These are phyloP conservation scores for Canavalia gladiata DNA, from an alignment of 306 rosid species.

Conservation along the genomic window DNA sequence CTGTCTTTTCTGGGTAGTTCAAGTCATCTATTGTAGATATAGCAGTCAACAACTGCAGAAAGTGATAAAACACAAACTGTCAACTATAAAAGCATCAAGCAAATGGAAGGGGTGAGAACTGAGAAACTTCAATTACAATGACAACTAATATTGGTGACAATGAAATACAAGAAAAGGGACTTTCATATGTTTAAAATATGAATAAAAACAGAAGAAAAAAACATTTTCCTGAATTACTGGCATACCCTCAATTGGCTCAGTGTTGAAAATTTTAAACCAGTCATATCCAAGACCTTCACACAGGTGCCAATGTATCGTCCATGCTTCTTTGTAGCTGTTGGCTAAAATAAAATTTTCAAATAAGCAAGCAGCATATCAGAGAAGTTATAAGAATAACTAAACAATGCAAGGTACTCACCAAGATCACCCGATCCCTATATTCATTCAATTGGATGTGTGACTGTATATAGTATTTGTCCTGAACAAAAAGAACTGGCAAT, in stretches of 20 bases:
- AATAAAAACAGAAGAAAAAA: not conserved
- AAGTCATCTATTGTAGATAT: conserved; percentile 92
- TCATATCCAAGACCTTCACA: conserved; percentile 93
- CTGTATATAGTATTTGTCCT: conserved; percentile 93
- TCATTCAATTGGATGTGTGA: conserved; percentile 96
- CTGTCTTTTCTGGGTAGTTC: conserved; percentile 98
- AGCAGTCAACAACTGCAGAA: conserved; percentile 86
- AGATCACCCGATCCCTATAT: conserved; percentile 86
- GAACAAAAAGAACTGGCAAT: conserved; percentile 35
- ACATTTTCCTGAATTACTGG: not conserved
- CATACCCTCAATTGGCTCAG: conserved; percentile 89
- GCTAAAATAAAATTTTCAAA: conserved; percentile 61
- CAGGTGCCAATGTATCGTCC: conserved; percentile 85
- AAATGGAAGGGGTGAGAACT: conserved; percentile 1
- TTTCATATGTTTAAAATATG: not conserved
- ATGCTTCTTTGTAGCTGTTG: conserved; percentile 72
- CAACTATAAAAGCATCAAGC: conserved; percentile 32
- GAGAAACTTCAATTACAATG: conserved; percentile 14
- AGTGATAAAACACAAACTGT: conserved; percentile 43
- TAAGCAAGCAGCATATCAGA: conserved; percentile 25
- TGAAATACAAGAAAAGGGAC: not conserved
- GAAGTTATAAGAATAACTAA: conserved; percentile 28
- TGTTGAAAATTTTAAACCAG: conserved; percentile 90
- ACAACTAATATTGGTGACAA: not conserved
- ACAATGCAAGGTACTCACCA: conserved; percentile 61